These are phyloP conservation scores for Apiotrichum mycotoxinovorans DNA, from an alignment of 1,284 basidiomycete species.

Conservation along the genomic window DNA sequence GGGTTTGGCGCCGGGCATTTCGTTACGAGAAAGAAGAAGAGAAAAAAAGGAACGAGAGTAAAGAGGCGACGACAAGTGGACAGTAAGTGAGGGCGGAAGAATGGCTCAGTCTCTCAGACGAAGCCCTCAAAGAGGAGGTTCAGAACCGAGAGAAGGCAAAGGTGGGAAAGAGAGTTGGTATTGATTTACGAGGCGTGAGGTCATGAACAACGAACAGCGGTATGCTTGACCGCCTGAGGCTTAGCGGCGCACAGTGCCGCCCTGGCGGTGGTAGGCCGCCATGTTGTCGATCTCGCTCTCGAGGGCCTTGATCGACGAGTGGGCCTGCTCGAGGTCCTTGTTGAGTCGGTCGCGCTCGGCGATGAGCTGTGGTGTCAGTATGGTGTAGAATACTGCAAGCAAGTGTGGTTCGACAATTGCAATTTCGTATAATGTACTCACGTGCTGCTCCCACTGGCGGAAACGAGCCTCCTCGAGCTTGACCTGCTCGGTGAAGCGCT, in stretches of 20 bases:
- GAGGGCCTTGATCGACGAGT: conserved; percentile 84
- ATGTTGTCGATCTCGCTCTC: conserved; percentile 85
- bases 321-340: conserved; percentile 85
- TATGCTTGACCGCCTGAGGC: not conserved
- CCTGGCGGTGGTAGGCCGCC: conserved; percentile 68
- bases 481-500: conserved; percentile 99
- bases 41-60: not conserved
- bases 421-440: not conserved
- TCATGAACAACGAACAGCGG: not conserved
- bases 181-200: conserved; percentile 4
- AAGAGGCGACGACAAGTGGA: too few relatives aligned
- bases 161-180: not conserved
- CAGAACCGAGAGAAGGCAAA: not conserved
- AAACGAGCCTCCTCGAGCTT: conserved; percentile 97
- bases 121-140: not conserved
- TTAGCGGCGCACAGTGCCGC: conserved; percentile 42
- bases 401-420: conserved; percentile 7
- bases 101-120: not conserved
- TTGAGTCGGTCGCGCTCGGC: conserved; percentile 94
- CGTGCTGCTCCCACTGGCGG: conserved; percentile 98
- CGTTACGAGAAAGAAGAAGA: conserved; percentile 1
- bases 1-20: not conserved
- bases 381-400: conserved; percentile 52
- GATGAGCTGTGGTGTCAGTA: conserved; percentile 58
- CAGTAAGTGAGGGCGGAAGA: too few relatives aligned